Evolutionary conservation across 805 yeast genomes (phyloP), one percentile per base, ranked within the genome.

Genomic region (Wickerhamiella alocasiicola): DNA sequence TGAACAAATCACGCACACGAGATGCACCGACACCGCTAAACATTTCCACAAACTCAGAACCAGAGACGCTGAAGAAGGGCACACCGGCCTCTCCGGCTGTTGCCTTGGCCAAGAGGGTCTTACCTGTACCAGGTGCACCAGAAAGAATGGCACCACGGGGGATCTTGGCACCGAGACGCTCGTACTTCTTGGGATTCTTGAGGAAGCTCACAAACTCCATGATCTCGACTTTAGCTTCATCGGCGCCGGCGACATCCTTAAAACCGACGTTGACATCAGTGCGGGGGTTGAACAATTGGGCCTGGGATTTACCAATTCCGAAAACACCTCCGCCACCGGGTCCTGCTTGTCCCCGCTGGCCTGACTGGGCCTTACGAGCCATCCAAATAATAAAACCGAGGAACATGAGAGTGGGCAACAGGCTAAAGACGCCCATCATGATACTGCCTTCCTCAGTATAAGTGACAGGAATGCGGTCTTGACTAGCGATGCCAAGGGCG

Each of bases 91-190:
- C 95, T 51, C 96, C 95, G 2, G 95, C 96, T 19, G 95, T 85
- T 9, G 95, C 95, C 59, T 81, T 84, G 18, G 95, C 95, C 43
- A 85, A 64, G 47, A 85, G 63, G 0, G 96, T 85, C 61, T 85
- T 85, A 74, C 96, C 96, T 2, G 96, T 85, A 67, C 96, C 96
- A 31, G 96, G 96, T 13, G 95, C 93, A 49, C 96, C 96, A 9
- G 93, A 79, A 38, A 85, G 64, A 49, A 85, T 81, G 5, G 95
- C 96, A 57, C 96, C 96, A 59, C 95, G 71, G 41, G 96, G 96
- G 47, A 85, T 85, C 60, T 84, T 82, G 9, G 95, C 96, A 34
- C 96, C 96, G 43, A 85, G 66, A 46, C 70, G 74, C 60, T 84
- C 94, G 61, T 83, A 85, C 57, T 82, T 81, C 36, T 66, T 63